phyloP scores from a whole-genome alignment of 257 asterid genomes.

The Parsonsia alboflavescens region DNA sequence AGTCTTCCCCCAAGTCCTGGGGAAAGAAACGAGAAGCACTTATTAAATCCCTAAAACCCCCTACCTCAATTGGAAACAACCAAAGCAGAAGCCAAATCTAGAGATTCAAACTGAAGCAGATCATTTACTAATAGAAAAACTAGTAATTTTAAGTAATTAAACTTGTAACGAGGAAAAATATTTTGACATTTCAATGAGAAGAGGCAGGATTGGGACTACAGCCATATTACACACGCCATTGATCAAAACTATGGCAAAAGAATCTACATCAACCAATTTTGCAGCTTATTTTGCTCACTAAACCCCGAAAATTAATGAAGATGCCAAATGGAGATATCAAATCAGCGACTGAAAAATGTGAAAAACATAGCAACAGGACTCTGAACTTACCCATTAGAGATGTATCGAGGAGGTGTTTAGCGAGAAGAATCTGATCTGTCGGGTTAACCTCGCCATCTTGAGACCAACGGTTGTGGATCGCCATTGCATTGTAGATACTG shows the following conservation, averaged over 20 bases:
- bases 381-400: slow-evolving; percentile 68
- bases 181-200: too few species aligned
- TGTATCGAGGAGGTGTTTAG: slow-evolving; percentile 71
- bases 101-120: not conserved
- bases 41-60: not conserved
- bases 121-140: not conserved
- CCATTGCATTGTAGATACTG: slow-evolving; percentile 50
- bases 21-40: not conserved
- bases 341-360: not conserved
- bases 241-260: not conserved
- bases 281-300: not conserved
- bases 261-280: not conserved
- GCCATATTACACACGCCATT: too few species aligned
- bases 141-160: too few species aligned
- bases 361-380: not conserved
- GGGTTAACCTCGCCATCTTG: slow-evolving; percentile 62
- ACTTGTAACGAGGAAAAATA: too few species aligned
- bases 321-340: not conserved
- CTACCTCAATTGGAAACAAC: not conserved
- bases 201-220: too few species aligned
- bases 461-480: slow-evolving; percentile 60
- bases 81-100: not conserved
- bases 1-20: not conserved
- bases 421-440: slow-evolving; percentile 78
- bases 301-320: not conserved